Evolutionary conservation across 2,329 filamentous ascomycete species (phyloP), one percentile per base, ranked within the genome.

Genomic region (Microcyclospora pomicola): DNA sequence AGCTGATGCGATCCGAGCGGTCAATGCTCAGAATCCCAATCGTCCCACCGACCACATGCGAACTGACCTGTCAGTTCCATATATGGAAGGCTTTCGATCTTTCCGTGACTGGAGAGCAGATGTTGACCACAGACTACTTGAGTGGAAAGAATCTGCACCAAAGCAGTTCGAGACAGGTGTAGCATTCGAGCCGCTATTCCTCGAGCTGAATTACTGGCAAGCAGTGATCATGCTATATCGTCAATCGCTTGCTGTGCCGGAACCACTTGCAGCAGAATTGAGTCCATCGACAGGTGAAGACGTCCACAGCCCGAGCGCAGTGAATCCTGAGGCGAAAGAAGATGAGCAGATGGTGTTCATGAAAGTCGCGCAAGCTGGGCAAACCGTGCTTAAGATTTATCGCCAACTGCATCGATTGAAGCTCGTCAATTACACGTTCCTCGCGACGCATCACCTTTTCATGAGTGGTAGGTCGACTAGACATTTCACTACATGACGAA

Each of bases 171-270:
- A 91, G 41, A 93, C 84, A 0, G 87, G 87, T 1, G 91, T 96
- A 2, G 77, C 77, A 3, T 96, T 96, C 57, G 86, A 82, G 0
- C 77, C 83, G 1, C 81, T 94, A 39, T 94, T 96, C 51, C 63
- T 95, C 4, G 85, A 95, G 51, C 70, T 96, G 43, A 96, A 96
- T 59, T 96, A 96, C 61, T 96, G 88, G 87, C 88, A 95, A 58
- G 85, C 86, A 3, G 78, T 96, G 43, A 92, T 95, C 48, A 86
- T 95, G 80, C 72, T 96, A 14, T 96, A 96, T 58, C 72, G 88
- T 39, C 88, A 94, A 59, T 86, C 58, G 5, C 45, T 59, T 62
- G 94, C 43, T 81, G 83, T 94, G 13, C 88, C 88, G 1, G 75
- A 81, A 31, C 77, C 86, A 53, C 77, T 96, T 41, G 84, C 87